Base-by-base conservation (phyloP, 1,139 yeast species). In the Suhomyces wounanorum region DNA sequence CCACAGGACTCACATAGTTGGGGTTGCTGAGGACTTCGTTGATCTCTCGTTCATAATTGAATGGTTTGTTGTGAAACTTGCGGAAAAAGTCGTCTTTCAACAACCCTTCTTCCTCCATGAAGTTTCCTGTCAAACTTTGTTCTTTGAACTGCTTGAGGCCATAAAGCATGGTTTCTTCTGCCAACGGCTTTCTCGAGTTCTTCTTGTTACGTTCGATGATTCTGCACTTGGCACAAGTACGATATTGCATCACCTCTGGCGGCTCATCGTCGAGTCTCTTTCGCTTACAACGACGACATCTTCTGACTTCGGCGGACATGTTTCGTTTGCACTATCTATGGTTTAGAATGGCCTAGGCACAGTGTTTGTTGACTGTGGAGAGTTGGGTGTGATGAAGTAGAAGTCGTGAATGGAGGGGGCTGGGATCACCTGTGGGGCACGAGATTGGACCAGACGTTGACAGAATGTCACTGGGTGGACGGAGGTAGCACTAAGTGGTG, bases 211-310 rank as follows among this genome's bases (percentile, higher is more conserved):
- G 63, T 59, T 81, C 85, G 48, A 81, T 78, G 61, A 80, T 78
- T 55, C 85, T 75, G 64, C 85, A 81, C 55, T 81, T 79, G 62
- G 82, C 83, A 67, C 85, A 81, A 1, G 85, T 81, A 58, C 80
- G 80, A 63, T 79, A 81, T 58, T 79, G 83, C 57, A 78, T 70
- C 43, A 81, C 84, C 55, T 80, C 84, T 1, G 81, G 78, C n/a
- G 83, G 82, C 63, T 81, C 85, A 54, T 80, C 82, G 52, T 77
- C 81, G 58, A 79, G 74, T 69, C 85, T 74, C 74, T 78, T 77
- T 53, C 84, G 68, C 60, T 81, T 81, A 67, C 85, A 81, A 58
- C 85, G 79, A 64, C 85, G 83, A 60, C 85, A 81, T 60, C 79
- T 67, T 68, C 79, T 73, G 37, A 57, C 58, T 47, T 63, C 66